These are phyloP conservation scores for Hypoxylon sp. DNA, from an alignment of 2,329 filamentous ascomycete genomes.

Conservation along the genomic window DNA sequence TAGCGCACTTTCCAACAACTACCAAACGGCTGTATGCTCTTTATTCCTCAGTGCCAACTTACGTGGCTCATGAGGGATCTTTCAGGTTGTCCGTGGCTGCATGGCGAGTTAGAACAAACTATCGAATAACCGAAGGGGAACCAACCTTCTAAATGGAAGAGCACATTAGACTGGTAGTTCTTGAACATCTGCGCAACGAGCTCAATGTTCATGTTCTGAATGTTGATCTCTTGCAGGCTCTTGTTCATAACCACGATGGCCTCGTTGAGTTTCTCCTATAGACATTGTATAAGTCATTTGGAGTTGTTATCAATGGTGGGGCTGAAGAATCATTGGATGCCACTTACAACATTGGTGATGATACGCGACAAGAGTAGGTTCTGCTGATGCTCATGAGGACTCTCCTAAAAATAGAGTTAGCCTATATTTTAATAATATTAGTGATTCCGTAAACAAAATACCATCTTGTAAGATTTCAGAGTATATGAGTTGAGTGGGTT, in stretches of 20 bases:
- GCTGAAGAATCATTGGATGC: slow-evolving; percentile 4
- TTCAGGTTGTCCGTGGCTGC: slow-evolving; percentile 87
- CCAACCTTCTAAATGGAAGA: slow-evolving; percentile 96
- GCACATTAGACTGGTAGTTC: slow-evolving; percentile 97
- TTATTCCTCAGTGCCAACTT: no score
- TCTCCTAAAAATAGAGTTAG: slow-evolving; percentile 74
- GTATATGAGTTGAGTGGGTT: slow-evolving; percentile 9
- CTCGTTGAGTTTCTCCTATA: slow-evolving; percentile 96
- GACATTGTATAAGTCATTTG: slow-evolving; percentile 27
- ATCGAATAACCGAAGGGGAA: not conserved
- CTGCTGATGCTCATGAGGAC: slow-evolving; percentile 97
- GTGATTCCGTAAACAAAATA: slow-evolving; percentile 19
- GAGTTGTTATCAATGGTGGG: slow-evolving; percentile 33
- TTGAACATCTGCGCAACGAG: slow-evolving; percentile 99
- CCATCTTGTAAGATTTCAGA: slow-evolving; percentile 44
- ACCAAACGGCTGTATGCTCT: not conserved
- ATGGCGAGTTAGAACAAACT: slow-evolving; percentile 24
- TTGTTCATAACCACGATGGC: slow-evolving; percentile 94
- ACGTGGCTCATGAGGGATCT: slow-evolving; percentile 73
- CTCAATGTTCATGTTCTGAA: slow-evolving; percentile 99
- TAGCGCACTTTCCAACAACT: slow-evolving; percentile 2
- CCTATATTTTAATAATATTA: not conserved
- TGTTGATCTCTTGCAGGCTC: slow-evolving; percentile 95
- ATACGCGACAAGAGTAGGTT: slow-evolving; percentile 93
- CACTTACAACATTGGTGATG: slow-evolving; percentile 93